Percentiles rank a stretch among this genome's conserved stretches.
Evolutionary conservation across 75 land plant species (phyloP).

Genomic region (Pseudotsuga menziesii): DNA sequence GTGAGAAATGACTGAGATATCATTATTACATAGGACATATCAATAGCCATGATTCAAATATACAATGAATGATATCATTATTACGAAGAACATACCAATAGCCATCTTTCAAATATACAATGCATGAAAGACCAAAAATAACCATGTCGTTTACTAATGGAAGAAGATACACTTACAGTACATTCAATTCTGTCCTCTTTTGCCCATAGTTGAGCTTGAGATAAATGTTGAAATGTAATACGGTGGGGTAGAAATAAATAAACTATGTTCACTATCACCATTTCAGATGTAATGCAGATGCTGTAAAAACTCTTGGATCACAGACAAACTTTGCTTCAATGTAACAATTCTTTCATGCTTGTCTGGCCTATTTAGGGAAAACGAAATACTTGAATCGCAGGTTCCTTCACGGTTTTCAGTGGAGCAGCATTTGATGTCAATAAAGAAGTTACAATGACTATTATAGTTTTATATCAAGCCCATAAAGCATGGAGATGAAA

Average conservation of each 20-base stretch:
- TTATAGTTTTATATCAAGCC: neutral
- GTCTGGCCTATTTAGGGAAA: neutral
- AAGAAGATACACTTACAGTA: neutral
- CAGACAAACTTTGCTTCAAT: neutral
- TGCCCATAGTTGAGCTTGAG: neutral
- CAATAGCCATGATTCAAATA: neutral
- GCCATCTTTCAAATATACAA: neutral
- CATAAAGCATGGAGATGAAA: neutral
- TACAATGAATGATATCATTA: neutral
- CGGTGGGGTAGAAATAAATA: neutral
- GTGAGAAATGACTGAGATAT: constrained; percentile 2
- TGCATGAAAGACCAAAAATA: neutral
- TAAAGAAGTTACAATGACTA: neutral
- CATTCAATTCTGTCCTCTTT: neutral
- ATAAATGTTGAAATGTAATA: constrained; percentile 2
- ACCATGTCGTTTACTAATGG: neutral
- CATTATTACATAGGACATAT: neutral
- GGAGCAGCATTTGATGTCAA: neutral
- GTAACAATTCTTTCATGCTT: neutral
- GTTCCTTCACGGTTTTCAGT: neutral
- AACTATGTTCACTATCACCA: neutral
- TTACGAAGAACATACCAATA: neutral
- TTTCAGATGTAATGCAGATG: neutral
- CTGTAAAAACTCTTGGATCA: neutral
- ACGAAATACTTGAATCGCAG: neutral